Evolutionary conservation across 2,329 filamentous ascomycete genomes (phyloP).

Genomic region (Rhinocladiella mackenziei): DNA sequence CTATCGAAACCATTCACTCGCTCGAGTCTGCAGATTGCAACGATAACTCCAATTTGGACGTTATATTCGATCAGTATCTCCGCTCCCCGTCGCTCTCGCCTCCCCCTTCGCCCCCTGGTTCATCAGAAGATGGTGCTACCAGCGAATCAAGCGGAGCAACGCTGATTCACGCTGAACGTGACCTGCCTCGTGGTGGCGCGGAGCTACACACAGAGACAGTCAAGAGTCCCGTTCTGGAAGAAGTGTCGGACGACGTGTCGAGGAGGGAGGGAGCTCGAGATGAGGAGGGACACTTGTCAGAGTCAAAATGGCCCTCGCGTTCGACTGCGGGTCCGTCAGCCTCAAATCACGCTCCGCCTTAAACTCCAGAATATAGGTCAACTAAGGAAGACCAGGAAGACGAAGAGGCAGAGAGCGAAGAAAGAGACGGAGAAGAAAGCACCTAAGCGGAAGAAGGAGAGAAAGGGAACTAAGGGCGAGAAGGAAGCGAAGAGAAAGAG

Average conservation of each 20-base stretch:
- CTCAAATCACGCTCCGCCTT: conserved; percentile 6
- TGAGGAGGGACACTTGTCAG: background rate
- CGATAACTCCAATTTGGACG: background rate
- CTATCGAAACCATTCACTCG: conserved; percentile 1
- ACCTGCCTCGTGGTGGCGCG: conserved; percentile 2
- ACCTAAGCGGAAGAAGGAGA: too few relatives aligned
- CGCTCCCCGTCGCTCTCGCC: conserved; percentile 4
- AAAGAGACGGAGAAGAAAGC: background rate
- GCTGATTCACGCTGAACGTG: conserved; percentile 1
- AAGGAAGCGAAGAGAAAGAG: too few relatives aligned
- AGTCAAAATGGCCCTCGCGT: background rate
- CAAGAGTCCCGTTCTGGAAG: conserved; percentile 3
- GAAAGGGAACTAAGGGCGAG: too few relatives aligned
- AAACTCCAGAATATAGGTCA: background rate
- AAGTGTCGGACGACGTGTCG: too few relatives aligned
- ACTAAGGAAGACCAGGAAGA: conserved; percentile 1
- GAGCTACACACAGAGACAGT: conserved; percentile 7
- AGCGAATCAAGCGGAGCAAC: conserved; percentile 10
- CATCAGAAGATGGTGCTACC: conserved; percentile 1
- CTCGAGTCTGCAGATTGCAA: conserved; percentile 1
- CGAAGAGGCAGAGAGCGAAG: too few relatives aligned
- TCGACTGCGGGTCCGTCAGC: conserved; percentile 1
- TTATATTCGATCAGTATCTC: conserved; percentile 1
- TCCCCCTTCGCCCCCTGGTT: too few relatives aligned
- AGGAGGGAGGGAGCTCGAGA: background rate